Evolutionary conservation across 257 asterid species (phyloP), one percentile per base, ranked within the genome.

Genomic region (Mentha longifolia): DNA sequence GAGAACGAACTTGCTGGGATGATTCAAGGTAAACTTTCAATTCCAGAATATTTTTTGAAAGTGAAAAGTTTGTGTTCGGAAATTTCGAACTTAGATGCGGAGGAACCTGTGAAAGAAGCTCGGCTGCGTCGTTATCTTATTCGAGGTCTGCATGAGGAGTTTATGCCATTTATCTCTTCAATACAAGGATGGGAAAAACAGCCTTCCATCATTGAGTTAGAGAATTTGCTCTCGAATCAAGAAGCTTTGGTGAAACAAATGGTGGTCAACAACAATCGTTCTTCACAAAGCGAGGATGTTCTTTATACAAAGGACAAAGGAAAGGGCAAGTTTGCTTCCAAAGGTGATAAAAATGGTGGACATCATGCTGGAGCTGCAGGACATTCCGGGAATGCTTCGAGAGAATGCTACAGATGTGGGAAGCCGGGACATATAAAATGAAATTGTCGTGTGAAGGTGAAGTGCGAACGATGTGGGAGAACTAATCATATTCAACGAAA

Each of bases 231-330:
- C 7, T 55, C 61, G 3, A 55, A 55, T 9, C 64, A 55, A 8
- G 61, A 55, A 55, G 61, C 61, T 22, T 56, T 56, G 62, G 39
- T 56, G 17, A 56, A 56, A 2, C 62, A 56, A 25, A 56, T 56
- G 9, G 13, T 6, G 2, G 62, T 17, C 28, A 17, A 9, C 0
- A 56, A 56, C 41, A 12, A 12, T 3, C 62, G 6, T 51, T 51
- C 13, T 19, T 51, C 58, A 8, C 58, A 9, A 3, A 5, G 12
- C 0, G 41, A 28, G 8, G 41, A 28, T 12, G 62, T 15, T 25
- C 41, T 56, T 31, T 59, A 30, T n/a, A 7, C 25, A 14, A 59
- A 59, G n/a, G 43, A 33, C 25, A 31, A 15, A 7, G 25, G 25
- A 14, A 59, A 14, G 11, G 1, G 45, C 6, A 30, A n/a, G 9